Conservation (phyloP, 2,329 filamentous ascomycete genomes). For the Hymenoscyphus fructigenus region DNA sequence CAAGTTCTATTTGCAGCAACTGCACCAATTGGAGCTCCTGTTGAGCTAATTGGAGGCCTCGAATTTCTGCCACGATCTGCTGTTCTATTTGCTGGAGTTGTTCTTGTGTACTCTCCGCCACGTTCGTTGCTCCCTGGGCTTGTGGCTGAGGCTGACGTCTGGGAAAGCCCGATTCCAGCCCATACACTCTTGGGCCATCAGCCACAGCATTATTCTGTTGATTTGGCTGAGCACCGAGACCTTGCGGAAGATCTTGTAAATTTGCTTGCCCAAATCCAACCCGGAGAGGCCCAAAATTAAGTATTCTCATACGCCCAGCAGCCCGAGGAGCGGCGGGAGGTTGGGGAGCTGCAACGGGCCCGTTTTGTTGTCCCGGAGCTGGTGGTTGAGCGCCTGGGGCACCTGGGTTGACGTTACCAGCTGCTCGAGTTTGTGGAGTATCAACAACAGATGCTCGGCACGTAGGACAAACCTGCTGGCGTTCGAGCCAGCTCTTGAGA, state of each 20-base stretch:
- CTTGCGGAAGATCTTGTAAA: constrained; percentile 65
- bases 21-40: constrained; percentile 69
- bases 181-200: constrained; percentile 34
- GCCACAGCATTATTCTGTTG: constrained; percentile 34
- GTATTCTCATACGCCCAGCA: constrained; percentile 51
- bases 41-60: constrained; percentile 59
- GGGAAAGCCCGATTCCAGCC: constrained; percentile 37
- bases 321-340: constrained; percentile 37
- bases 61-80: constrained; percentile 66
- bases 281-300: constrained; percentile 72
- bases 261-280: constrained; percentile 69
- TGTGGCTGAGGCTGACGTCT: constrained; percentile 30
- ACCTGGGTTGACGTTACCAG: constrained; percentile 29
- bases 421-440: constrained; percentile 36
- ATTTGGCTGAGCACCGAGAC: constrained; percentile 50
- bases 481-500: constrained; percentile 93
- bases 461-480: constrained; percentile 95
- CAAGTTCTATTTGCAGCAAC: constrained; percentile 65
- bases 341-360: constrained; percentile 36
- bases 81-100: constrained; percentile 68
- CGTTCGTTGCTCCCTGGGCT: constrained; percentile 19
- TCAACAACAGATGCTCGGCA: constrained; percentile 80
- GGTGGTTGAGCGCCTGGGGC: constrained; percentile 33
- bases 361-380: constrained; percentile 40
- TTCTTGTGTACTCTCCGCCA: constrained; percentile 47